phyloP scores from a whole-genome alignment of 2,329 filamentous ascomycete species.

The Berkeleyomyces basicola region DNA sequence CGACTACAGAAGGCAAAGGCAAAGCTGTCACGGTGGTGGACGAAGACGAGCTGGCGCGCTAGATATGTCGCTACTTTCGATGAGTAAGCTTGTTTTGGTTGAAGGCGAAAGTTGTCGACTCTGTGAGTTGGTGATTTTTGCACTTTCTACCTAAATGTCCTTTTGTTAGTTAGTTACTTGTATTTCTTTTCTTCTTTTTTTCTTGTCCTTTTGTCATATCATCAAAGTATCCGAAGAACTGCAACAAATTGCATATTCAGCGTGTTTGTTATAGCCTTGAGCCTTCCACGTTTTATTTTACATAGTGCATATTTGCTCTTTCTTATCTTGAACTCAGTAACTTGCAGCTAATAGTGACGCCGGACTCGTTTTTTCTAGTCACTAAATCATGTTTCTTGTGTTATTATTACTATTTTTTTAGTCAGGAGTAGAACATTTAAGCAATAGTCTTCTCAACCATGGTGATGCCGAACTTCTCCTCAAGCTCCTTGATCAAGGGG shows the following conservation, averaged over 20 bases:
- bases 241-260: not conserved
- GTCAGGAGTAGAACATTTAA: conserved; percentile 16
- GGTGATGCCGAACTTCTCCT: conserved; percentile 59
- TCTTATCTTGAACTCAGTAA: not conserved
- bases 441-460: conserved; percentile 50
- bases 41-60: conserved; percentile 15
- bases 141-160: not conserved
- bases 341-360: not conserved
- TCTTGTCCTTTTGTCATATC: not conserved
- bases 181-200: not conserved
- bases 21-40: conserved; percentile 33
- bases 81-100: not conserved
- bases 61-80: conserved; percentile 2
- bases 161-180: not conserved
- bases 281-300: not conserved
- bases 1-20: conserved; percentile 20
- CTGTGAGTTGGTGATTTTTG: not conserved
- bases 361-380: conserved; percentile 1
- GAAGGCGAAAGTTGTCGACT: not conserved
- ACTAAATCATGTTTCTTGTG: not conserved
- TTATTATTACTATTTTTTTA: not conserved
- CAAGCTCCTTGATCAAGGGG: conserved; percentile 61
- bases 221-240: not conserved
- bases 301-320: not conserved
- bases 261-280: not conserved